These are phyloP conservation scores for Alternaria burnsii DNA, from an alignment of 2,329 filamentous ascomycete genomes.

Conservation along the genomic window DNA sequence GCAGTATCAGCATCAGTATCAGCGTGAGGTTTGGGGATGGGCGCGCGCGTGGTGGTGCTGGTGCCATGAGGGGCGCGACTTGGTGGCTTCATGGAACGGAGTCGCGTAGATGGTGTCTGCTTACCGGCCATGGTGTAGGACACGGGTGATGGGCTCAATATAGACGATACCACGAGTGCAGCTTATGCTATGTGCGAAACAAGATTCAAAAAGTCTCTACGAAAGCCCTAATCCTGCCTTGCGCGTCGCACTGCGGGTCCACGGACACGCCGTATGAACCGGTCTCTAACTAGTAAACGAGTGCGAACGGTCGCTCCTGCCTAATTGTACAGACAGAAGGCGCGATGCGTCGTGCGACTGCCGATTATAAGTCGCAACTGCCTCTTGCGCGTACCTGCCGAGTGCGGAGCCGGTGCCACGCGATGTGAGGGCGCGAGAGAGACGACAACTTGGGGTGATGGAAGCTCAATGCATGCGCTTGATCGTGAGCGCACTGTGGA, in stretches of 20 bases:
- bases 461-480: conserved; percentile 18
- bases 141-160: conserved; percentile 42
- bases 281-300: conserved; percentile 40
- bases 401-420: conserved; percentile 25
- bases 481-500: conserved; percentile 14
- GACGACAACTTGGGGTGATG: conserved; percentile 4
- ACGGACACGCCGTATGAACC: conserved; percentile 25
- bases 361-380: conserved; percentile 28
- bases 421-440: conserved; percentile 21
- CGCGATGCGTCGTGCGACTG: conserved; percentile 32
- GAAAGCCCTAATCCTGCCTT: conserved; percentile 36
- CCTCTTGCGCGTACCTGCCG: conserved; percentile 32
- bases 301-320: conserved; percentile 29
- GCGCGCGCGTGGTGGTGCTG: conserved; percentile 17
- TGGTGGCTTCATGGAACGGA: conserved; percentile 9
- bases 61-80: conserved; percentile 13
- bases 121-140: conserved; percentile 67
- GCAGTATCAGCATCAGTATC: conserved; percentile 44
- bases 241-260: conserved; percentile 32
- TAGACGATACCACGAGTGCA: conserved; percentile 40
- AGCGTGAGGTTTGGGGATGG: conserved; percentile 12
- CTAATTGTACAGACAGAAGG: conserved; percentile 24
- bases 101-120: conserved; percentile 51
- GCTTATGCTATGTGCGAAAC: conserved; percentile 46
- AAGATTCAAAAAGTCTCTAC: conserved; percentile 50